Percentiles rank a stretch among this genome's conserved stretches.
Evolutionary conservation across 805 yeast species (phyloP).

Genomic region (Trichomonascus vanleenenianus): DNA sequence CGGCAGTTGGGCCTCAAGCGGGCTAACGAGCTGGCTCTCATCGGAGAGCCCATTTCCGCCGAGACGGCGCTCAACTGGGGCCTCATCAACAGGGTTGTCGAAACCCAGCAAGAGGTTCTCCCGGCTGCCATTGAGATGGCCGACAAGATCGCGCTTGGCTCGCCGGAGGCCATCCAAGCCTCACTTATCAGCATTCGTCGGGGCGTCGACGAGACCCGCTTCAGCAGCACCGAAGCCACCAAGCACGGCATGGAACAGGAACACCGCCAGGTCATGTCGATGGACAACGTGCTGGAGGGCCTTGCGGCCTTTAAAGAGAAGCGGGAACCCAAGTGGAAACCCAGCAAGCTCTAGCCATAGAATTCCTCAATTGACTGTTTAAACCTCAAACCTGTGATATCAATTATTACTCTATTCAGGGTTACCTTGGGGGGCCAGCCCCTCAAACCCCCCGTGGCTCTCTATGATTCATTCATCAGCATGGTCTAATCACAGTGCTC

Average conservation of each 20-base stretch:
- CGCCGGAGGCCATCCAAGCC: conserved; percentile 22
- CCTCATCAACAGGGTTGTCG: conserved; percentile 18
- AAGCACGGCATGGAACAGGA: conserved; percentile 10
- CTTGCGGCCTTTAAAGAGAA: conserved; percentile 19
- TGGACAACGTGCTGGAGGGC: conserved; percentile 19
- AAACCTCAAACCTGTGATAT: no score
- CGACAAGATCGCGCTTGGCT: conserved; percentile 13
- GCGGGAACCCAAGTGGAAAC: conserved; percentile 20
- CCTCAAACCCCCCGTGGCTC: no score
- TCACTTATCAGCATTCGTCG: conserved; percentile 16
- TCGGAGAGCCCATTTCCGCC: conserved; percentile 22
- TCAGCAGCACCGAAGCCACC: conserved; percentile 16
- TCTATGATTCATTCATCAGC: no score
- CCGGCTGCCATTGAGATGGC: conserved; percentile 21
- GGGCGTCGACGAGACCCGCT: conserved; percentile 16
- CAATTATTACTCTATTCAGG: no score
- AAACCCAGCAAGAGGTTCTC: conserved; percentile 15
- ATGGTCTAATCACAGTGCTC: no score
- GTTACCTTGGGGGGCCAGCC: no score
- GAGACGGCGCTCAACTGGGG: conserved; percentile 21
- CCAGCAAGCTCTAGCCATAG: conserved; percentile 13
- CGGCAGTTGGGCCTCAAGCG: conserved; percentile 19
- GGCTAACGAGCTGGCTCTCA: conserved; percentile 21
- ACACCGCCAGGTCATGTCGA: conserved; percentile 6
- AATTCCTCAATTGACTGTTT: neutral